These are phyloP conservation scores for Cupressus sempervirens DNA, from an alignment of 75 land plant species.

Conservation along the genomic window DNA sequence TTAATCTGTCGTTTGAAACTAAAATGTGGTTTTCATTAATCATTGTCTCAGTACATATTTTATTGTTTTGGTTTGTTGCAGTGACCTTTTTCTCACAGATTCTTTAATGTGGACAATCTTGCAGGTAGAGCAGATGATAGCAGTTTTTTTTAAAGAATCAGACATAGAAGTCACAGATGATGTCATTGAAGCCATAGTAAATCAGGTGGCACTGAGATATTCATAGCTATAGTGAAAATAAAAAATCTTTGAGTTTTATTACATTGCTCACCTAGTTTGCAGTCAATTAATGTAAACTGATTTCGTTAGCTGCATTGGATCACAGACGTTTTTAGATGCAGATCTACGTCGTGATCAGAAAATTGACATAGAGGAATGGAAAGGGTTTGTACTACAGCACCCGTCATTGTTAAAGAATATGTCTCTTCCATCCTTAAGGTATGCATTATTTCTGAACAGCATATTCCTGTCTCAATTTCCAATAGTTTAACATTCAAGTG, in stretches of 20 bases:
- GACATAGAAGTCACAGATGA: constrained; percentile 72
- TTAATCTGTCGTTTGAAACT: not conserved
- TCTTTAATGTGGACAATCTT: not conserved
- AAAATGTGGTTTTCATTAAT: not conserved
- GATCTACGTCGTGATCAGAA: constrained; percentile 48
- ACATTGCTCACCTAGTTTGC: not conserved
- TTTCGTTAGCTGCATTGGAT: not conserved
- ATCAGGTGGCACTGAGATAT: constrained; percentile 37
- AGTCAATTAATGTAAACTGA: not conserved
- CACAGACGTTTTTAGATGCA: constrained; percentile 90
- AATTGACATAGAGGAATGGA: constrained; percentile 60
- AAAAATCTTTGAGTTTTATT: not conserved
- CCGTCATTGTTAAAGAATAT: constrained; percentile 61
- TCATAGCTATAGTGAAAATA: not conserved
- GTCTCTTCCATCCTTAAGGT: constrained; percentile 49
- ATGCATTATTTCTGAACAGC: constrained; percentile 5
- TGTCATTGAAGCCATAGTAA: constrained; percentile 77
- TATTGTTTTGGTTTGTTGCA: not conserved
- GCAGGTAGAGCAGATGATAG: constrained; percentile 85
- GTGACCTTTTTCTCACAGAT: not conserved
- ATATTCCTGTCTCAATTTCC: not conserved
- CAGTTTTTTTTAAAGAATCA: constrained; percentile 78
- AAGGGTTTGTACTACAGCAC: constrained; percentile 32
- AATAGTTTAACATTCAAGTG: not conserved
- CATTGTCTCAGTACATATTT: not conserved